Evolutionary conservation across 352 stramenopile species (phyloP), one percentile per base, ranked within the genome.

Genomic region (Halophytophthora polymorphica): DNA sequence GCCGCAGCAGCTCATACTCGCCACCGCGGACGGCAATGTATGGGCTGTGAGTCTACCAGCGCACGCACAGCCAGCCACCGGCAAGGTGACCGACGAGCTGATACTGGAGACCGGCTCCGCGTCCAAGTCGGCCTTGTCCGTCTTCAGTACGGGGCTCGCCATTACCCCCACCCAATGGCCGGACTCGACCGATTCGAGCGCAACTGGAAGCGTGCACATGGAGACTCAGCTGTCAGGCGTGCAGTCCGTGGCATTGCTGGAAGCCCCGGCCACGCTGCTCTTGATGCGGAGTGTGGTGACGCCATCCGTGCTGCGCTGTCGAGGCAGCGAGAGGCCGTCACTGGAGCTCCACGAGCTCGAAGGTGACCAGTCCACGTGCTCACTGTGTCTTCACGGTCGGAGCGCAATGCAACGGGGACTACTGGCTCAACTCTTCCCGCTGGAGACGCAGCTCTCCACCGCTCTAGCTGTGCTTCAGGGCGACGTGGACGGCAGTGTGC

Each of bases 321-420:
- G 23, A 29, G 25, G 43, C 1, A 49, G 39, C 28, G 42, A 35
- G n/a, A 48, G 59, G 2, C 44, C 43, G 23, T 43, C 31, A 2
- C 31, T 50, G 28, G 43, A 91, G 38, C 38, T 91, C 7, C 66
- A 85, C 1, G 67, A 69, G 11, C 51, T 91, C 1, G 81, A 91
- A 61, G 81, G 66, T 2, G 73, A 91, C 18, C 76, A 83, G n/a
- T 83, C 77, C 5, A 87, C 73, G 33, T 72, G 64, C 23, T 42
- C 69, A 11, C 21, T 71, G 22, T 65, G 60, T 10, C 39, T 70
- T 18, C 41, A 52, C 52, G 51, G 45, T n/a, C 28, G 50, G 15
- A 48, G 61, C 13, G 28, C 36, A 25, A 55, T 3, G 0, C 41
- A 60, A 21, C n/a, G 35, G n/a, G 23, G 14, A 17, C 29, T 84